Evolutionary conservation across 257 asterid genomes (phyloP), one percentile per base, ranked within the genome.

Genomic region (Plectranthus barbatus): DNA sequence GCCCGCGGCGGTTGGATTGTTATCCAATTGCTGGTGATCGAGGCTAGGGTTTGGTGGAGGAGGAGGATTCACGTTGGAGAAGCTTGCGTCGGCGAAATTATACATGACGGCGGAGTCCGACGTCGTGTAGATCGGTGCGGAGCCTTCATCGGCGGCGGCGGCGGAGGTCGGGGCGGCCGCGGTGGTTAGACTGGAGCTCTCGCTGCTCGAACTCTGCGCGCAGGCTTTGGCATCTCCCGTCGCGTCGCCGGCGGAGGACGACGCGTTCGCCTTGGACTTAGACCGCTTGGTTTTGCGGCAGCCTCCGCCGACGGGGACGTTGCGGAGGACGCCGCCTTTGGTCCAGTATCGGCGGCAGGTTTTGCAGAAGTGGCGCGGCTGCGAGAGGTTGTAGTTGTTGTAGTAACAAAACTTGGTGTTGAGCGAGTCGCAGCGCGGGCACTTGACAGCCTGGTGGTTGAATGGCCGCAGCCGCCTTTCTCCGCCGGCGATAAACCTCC

Each of bases 301-400:
- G n/a, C n/a, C n/a, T n/a, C n/a, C n/a, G n/a, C n/a, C n/a, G n/a
- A n/a, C n/a, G n/a, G n/a, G n/a, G n/a, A n/a, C n/a, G n/a, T n/a
- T n/a, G n/a, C n/a, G n/a, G n/a, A n/a, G n/a, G n/a, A n/a, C n/a
- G n/a, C n/a, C n/a, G n/a, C n/a, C n/a, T n/a, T n/a, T n/a, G n/a
- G n/a, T n/a, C n/a, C n/a, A n/a, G n/a, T n/a, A n/a, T n/a, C n/a
- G n/a, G n/a, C 95, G 85, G 79, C 97, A 87, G 80, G 76, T 77
- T 75, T 91, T 91, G 76, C 97, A 91, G 71, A 83, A 91, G 83
- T 90, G 87, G 1, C 97, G 86, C 14, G 97, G 97, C 83, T 90
- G 97, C 1, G 97, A 90, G 17, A 83, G 86, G 66, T 91, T 91
- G 71, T 91, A 91, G 72, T 91, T 91, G 56, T 91, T 91, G 68